Conservation (phyloP, 2,329 filamentous ascomycete genomes). For the Graphiopsis chlorocephala region DNA sequence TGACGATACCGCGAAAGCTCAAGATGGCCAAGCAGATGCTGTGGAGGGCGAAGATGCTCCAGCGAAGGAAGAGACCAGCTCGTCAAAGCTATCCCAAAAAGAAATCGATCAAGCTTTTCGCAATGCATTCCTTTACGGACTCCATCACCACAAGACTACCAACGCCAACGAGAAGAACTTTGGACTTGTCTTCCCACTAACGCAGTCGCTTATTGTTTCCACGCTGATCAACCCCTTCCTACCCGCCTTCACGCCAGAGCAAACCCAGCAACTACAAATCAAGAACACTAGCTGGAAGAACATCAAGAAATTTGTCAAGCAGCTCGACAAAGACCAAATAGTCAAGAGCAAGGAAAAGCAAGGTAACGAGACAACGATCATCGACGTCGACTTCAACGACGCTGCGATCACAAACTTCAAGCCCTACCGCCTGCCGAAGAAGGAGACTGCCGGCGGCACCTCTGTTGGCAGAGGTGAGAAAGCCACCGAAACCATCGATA, state of each 20-base stretch:
- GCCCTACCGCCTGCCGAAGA: constrained; percentile 62
- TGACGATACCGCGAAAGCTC: constrained; percentile 28
- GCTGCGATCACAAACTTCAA: constrained; percentile 53
- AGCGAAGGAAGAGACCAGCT: constrained; percentile 38
- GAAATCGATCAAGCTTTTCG: constrained; percentile 66
- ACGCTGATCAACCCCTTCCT: constrained; percentile 65
- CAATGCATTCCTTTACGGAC: constrained; percentile 62
- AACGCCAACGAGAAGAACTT: constrained; percentile 52
- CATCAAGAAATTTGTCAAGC: constrained; percentile 67
- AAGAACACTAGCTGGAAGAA: constrained; percentile 72
- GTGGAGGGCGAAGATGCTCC: constrained; percentile 21
- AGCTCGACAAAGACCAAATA: constrained; percentile 62
- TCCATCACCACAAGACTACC: constrained; percentile 58
- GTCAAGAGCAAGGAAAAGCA: constrained; percentile 64
- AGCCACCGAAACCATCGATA: constrained; percentile 38
- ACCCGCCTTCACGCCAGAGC: constrained; percentile 55
- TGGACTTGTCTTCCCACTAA: constrained; percentile 60
- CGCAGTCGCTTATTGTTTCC: constrained; percentile 62
- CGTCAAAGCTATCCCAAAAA: constrained; percentile 53
- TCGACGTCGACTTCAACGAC: constrained; percentile 64
- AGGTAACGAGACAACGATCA: constrained; percentile 61
- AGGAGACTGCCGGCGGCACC: constrained; percentile 46
- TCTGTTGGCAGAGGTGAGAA: constrained; percentile 35
- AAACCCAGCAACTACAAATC: constrained; percentile 60
- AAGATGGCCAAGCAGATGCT: constrained; percentile 31